Evolutionary conservation across 2,329 filamentous ascomycete species (phyloP), one percentile per base, ranked within the genome.

Genomic region (Cryphonectria parasitica): DNA sequence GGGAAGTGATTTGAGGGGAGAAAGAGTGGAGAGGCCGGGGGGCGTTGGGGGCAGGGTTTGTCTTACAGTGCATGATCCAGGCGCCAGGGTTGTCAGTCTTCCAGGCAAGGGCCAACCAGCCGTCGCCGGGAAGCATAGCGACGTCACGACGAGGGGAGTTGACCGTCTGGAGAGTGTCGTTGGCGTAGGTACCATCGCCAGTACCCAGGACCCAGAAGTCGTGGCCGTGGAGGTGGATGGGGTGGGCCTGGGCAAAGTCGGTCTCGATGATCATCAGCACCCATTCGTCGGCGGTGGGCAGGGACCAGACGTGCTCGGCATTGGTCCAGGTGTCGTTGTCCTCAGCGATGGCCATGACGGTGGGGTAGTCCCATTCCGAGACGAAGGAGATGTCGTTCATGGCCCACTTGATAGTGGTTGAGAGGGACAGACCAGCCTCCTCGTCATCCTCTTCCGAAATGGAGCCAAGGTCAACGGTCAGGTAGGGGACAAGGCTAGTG

Each of bases 51-150:
- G 34, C 34, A 34, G 36, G 58, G 13, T 19, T 39, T 7, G 39
- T 28, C 64, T 41, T 56, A 66, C 66, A 68, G 56, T 68, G 66
- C 41, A 62, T 52, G 22, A 68, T 39, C 66, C 66, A 68, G 13
- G 66, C 69, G 31, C 69, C 69, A 13, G 69, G 69, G 63, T 71
- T 71, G 43, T 71, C 63, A 5, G 69, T 71, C 19, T n/a, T 61
- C 31, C 63, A 71, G 11, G 69, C 69, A 19, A 71, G 49, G 39
- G 54, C 66, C 45, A 66, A 4, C 52, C 62, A 71, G n/a, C 69
- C 69, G 61, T 25, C 52, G 22, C 10, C 69, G 25, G 69, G 69
- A 62, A 68, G 52, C 58, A 65, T 71, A 25, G 67, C 69, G 7
- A 62, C 52, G 62, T 71, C 66, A 15, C 69, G 60, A 25, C 69